Base-by-base conservation (phyloP, 2,329 filamentous ascomycete genomes). In the Arachnomyces sp. region DNA sequence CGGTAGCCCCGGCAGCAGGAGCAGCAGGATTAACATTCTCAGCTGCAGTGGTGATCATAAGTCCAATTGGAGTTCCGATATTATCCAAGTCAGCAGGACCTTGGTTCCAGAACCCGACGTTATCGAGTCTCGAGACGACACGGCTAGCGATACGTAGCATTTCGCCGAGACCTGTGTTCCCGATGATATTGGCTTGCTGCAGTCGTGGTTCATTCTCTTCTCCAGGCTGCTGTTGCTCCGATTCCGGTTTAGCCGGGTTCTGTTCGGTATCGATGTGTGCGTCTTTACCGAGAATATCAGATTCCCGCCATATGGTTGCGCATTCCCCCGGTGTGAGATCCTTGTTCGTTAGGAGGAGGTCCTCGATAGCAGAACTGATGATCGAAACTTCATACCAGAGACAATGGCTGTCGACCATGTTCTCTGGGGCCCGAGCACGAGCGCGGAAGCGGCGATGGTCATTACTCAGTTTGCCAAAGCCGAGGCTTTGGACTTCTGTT, bases 321-420 rank as follows among this genome's bases (percentile, higher is more conserved):
- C 52, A 44, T 13, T 63, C 53, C 1, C 65, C 65, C 1, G 64
- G 35, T 34, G 61, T 54, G 8, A 67, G 42, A 25, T 50, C 28
- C 8, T 42, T 38, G 28, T 68, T 68, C 7, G 53, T 34, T 12
- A 50, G 44, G 13, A 68, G 46, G 0, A 59, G 46, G 3, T 54
- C 41, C 17, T 64, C 57, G n/a, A 68, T 56, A 2, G 47, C 43
- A 3, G 53, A 50, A 38, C 62, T 63, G 7, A 61, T 47, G 8
- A 69, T 43, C 1, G 65, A 64, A 3, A 56, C 52, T 36, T 67
- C 61, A 43, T 62, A 66, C 59, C 65, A 66, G 3, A 62, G 52
- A 4, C 55, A 52, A 11, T 55, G 56, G 3, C 48, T 49, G 5
- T 47, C 44, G n/a, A 57, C 46, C 57, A 66, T 61, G 3, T 60